A percentile compares a stretch with the other conserved stretches of the same genome.
These are phyloP conservation scores for Aureobasidium leucospermi DNA, from an alignment of 2,329 filamentous ascomycete genomes.

Conservation along the genomic window DNA sequence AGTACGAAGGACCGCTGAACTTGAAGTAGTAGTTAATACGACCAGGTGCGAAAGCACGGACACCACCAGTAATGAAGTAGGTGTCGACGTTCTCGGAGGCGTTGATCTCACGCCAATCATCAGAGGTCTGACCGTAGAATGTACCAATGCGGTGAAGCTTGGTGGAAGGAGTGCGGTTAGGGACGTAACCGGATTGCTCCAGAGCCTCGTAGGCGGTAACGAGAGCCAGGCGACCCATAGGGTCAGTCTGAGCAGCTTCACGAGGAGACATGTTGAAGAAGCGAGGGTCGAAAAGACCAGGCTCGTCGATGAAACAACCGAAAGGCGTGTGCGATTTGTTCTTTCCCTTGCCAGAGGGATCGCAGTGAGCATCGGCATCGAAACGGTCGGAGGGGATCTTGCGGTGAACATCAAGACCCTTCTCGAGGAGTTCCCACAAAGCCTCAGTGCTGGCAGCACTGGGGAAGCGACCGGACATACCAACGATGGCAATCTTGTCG, in stretches of 20 bases:
- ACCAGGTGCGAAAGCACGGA: conserved; percentile 54
- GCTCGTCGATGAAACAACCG: conserved; percentile 69
- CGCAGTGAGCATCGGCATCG: conserved; percentile 62
- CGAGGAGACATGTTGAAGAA: conserved; percentile 85
- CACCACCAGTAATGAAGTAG: conserved; percentile 58
- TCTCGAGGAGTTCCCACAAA: conserved; percentile 68
- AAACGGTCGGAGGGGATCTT: conserved; percentile 65
- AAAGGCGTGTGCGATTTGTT: conserved; percentile 73
- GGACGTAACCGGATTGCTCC: conserved; percentile 72
- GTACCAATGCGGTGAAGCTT: conserved; percentile 59
- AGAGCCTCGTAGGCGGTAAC: conserved; percentile 74
- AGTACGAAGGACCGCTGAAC: conserved; percentile 65
- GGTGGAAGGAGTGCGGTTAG: conserved; percentile 62
- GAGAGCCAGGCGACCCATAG: conserved; percentile 70
- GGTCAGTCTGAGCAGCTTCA: conserved; percentile 73
- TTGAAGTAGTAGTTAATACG: conserved; percentile 72
- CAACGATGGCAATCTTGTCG: conserved; percentile 77
- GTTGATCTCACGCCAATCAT: conserved; percentile 73
- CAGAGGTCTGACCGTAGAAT: conserved; percentile 68
- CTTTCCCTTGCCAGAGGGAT: conserved; percentile 63
- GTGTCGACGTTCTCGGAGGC: conserved; percentile 64
- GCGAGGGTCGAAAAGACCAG: conserved; percentile 69
- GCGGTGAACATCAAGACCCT: conserved; percentile 67
- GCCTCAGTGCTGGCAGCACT: conserved; percentile 63
- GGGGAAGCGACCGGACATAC: conserved; percentile 71